Conservation (phyloP, 1,284 basidiomycete species). For the Rugosomyces carneus region DNA sequence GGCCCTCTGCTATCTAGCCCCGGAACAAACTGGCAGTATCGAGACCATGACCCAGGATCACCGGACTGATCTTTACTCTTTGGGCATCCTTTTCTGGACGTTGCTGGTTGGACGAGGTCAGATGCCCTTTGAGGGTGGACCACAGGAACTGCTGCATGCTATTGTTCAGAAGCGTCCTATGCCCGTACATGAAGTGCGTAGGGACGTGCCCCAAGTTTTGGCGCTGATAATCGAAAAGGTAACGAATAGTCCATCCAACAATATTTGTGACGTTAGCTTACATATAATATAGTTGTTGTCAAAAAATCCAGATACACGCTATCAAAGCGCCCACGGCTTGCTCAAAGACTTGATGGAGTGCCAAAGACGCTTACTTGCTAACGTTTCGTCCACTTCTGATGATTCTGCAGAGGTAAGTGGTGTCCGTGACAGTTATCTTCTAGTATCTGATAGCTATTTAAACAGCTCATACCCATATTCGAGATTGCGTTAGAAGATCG, state of each 20-base stretch:
- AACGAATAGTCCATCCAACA: constrained; percentile 9
- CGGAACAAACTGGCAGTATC: constrained; percentile 67
- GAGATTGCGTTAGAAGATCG: constrained; percentile 58
- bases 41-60: constrained; percentile 66
- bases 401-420: constrained; percentile 47
- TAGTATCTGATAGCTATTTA: neutral
- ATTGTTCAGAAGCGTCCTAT: constrained; percentile 66
- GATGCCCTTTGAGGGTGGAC: constrained; percentile 67
- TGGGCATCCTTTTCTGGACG: constrained; percentile 67
- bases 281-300: constrained; percentile 40
- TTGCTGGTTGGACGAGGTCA: constrained; percentile 60
- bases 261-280: constrained; percentile 4
- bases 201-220: constrained; percentile 66
- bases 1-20: constrained; percentile 65
- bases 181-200: constrained; percentile 67
- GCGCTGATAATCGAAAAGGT: constrained; percentile 65
- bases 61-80: constrained; percentile 63
- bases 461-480: constrained; percentile 59
- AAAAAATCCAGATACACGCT: constrained; percentile 59
- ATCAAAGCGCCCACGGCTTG: constrained; percentile 64
- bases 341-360: constrained; percentile 62
- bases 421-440: neutral
- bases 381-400: constrained; percentile 50
- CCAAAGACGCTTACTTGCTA: constrained; percentile 51
- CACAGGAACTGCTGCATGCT: constrained; percentile 58